Conservation (phyloP, 768 basidiomycete genomes). For the Tricholoma saponaceum region DNA sequence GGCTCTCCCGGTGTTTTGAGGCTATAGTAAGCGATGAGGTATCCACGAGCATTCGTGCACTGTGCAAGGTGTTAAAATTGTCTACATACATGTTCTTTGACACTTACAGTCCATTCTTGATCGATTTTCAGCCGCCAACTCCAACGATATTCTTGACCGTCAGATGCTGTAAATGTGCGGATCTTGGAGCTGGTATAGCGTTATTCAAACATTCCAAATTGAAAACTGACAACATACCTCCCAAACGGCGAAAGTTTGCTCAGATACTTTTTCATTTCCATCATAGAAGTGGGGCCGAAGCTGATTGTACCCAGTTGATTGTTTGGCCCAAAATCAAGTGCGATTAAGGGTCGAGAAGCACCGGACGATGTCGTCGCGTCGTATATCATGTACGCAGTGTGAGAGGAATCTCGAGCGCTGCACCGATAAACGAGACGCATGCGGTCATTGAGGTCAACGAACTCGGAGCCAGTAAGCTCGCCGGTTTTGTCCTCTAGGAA, state of each 20-base stretch:
- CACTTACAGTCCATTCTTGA: conserved; percentile 64
- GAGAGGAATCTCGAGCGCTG: conserved; percentile 37
- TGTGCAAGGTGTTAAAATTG: conserved; percentile 17
- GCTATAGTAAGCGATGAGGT: conserved; percentile 57
- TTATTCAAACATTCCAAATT: background rate
- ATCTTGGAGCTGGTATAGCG: conserved; percentile 30
- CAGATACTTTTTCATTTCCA: conserved; percentile 54
- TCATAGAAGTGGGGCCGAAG: conserved; percentile 29
- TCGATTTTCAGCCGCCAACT: conserved; percentile 40
- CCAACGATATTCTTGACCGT: conserved; percentile 63
- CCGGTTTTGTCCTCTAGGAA: conserved; percentile 66
- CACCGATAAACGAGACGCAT: conserved; percentile 47
- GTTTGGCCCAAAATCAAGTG: conserved; percentile 47
- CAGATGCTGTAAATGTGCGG: conserved; percentile 54
- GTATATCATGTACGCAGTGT: conserved; percentile 50
- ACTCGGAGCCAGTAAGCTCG: conserved; percentile 48
- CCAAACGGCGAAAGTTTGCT: conserved; percentile 33
- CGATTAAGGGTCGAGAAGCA: conserved; percentile 34
- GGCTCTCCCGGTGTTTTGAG: conserved; percentile 54
- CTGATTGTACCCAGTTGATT: conserved; percentile 50
- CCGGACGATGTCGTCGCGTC: conserved; percentile 31
- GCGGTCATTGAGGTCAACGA: conserved; percentile 61
- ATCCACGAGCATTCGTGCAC: conserved; percentile 52
- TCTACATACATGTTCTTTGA: background rate
- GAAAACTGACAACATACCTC: conserved; percentile 32